Base-by-base conservation (phyloP, 2,329 filamentous ascomycete species). In the Calonectria hongkongensis region DNA sequence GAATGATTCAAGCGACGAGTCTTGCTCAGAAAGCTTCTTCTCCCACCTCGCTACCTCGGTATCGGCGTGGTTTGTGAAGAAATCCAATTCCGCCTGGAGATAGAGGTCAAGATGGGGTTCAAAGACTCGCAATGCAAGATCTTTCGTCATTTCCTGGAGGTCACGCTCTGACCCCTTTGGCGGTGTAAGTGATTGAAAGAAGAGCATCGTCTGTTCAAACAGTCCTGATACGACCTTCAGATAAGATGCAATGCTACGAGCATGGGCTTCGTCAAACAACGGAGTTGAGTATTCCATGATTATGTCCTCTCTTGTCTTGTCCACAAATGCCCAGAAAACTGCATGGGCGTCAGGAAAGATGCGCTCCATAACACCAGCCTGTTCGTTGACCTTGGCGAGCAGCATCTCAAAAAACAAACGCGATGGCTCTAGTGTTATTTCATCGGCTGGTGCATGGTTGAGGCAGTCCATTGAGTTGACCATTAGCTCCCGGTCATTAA, bases 61-160 rank as follows among this genome's bases (percentile, higher is more conserved):
- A 73, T 96, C 93, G 16, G 94, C 95, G 74, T 93, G 90, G 68
- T 90, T 89, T 36, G 93, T 94, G 83, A 98, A 98, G 80, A 92
- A 93, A 62, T 96, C 94, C 36, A 98, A 87, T 85, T 99, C 97
- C 81, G 98, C 96, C 74, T 95, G 92, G 18, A 99, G 87, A 82
- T 98, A 99, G 1, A 98, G 86, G 82, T 98, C 96, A n/a, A 98
- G 88, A 81, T 98, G 96, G 47, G 94, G 95, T 82, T 98, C 96
- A 79, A 98, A 98, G 0, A 95, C 92, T 74, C 89, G 90, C 18
- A 92, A 86, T 16, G 96, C 88, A 64, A 95, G 89, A 71, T 91
- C 88, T 78, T 92, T 93, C 16, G 94, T 89, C 76, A 92, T 91
- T 12, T 92, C 89, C 54, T 89, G 83, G 60, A 94, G 92, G 12